Base-by-base conservation (phyloP, 768 basidiomycete species). In the Tulasnella calospora region DNA sequence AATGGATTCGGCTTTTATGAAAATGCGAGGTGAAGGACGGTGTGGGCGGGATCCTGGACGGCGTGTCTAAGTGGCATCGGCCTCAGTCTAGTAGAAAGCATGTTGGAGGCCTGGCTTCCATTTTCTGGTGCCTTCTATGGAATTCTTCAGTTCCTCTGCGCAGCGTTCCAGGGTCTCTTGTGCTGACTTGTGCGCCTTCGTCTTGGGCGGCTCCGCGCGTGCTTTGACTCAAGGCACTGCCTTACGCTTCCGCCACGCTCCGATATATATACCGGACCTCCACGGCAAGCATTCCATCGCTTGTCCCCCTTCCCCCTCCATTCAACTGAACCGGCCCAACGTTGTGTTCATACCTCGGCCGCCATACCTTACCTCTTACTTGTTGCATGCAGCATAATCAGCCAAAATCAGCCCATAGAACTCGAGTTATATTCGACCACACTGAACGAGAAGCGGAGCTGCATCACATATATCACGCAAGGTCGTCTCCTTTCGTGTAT, bases 221-320 rank as follows among this genome's bases (percentile, higher is more conserved):
- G n/a, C n/a, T 27, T 57, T 71, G 71, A 71, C 71, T 71, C 71
- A 71, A 71, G 21, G 71, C 55, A 57, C 55, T 71, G 36, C 71
- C 71, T 71, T 71, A 36, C 30, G 35, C 15, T 21, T 71, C 71
- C 71, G 71, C 71, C 71, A 41, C 71, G 71, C 71, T 71, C 71
- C 71, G 71, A 21, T 71, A 71, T 71, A 71, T 71, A 71, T 36
- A 71, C 15, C 71, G 8, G 10, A 9, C 35, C 71, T 38, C 35
- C 71, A 71, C 40, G 12, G 30, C 40, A 2, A n/a, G 27, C 55
- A 30, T 30, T 30, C 55, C 71, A 71, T 30, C 71, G 36, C 33
- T 35, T 35, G 23, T 71, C 30, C 35, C 71, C 30, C 19, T 10
- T 35, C 71, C 71, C n/a, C 27, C 55, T 30, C 23, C 23, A 27